Base-by-base conservation (phyloP, 2,329 filamentous ascomycete species). In the Ophiostoma piceae region DNA sequence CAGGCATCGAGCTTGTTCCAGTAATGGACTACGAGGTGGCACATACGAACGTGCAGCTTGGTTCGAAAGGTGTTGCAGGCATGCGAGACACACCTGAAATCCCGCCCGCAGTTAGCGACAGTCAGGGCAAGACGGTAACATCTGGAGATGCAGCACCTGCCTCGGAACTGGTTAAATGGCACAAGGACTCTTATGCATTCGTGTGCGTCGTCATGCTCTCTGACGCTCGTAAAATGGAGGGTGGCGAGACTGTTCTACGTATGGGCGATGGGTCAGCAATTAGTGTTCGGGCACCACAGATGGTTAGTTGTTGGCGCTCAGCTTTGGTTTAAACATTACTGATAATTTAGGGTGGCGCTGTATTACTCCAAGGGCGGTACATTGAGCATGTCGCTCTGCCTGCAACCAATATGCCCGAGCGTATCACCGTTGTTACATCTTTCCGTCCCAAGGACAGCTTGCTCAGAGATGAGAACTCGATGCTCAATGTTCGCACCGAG, bases 401-500 rank as follows among this genome's bases (percentile, higher is more conserved):
- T 39, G 62, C 62, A 22, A 65, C 19, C 35, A 65, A 65, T 32
- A 65, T 39, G 62, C 32, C 62, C 2, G 62, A 65, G 19, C 62
- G 62, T 22, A 65, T 65, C 9, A 65, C 62, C 4, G 35, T 65
- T 8, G 32, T 65, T 4, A 65, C 62, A 7, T 65, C 62, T 9
- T 65, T 65, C 62, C 62, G 62, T 35, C 62, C 62, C 5, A 37
- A 32, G 7, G 35, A 65, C 8, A 2, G 8, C 32, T n/a, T 32
- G 19, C 35, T 65, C 1, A 35, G 2, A 2, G 62, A 65, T 19
- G 62, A 65, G 19, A 65, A 65, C 62, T 65, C 62, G 6, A 35
- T 65, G 62, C 62, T 65, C 35, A 65, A 65, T 22, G 62, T 65
- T 7, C 62, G 62, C 62, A 65, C 62, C 16, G 62, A 65, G 62